Evolutionary conservation across 257 asterid species (phyloP).

Genomic region (Nicotiana paniculata): DNA sequence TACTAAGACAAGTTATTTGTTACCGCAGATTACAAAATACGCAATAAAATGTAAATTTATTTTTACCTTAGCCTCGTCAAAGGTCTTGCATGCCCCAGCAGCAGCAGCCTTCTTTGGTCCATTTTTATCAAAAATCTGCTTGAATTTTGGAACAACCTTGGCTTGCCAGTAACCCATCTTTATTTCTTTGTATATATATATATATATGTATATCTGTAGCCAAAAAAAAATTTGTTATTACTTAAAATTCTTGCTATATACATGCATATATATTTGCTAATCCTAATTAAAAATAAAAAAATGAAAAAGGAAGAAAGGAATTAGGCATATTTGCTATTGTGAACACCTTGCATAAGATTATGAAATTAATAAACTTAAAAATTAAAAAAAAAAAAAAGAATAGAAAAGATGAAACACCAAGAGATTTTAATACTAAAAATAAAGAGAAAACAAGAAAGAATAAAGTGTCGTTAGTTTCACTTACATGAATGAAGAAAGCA

Average conservation of each 20-base stretch:
- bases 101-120: constrained; percentile 52
- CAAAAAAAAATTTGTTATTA: too few species aligned
- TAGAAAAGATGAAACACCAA: too few species aligned
- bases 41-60: not conserved
- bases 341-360: too few species aligned
- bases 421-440: too few species aligned
- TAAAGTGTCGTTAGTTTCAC: not conserved
- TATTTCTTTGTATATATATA: constrained; percentile 7
- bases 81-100: constrained; percentile 59
- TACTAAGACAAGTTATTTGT: not conserved
- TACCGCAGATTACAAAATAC: not conserved
- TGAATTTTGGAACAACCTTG: constrained; percentile 74
- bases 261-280: too few species aligned
- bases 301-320: not conserved
- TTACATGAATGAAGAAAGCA: constrained; percentile 3
- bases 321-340: too few species aligned
- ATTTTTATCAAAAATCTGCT: constrained; percentile 68
- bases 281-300: not conserved
- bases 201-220: not conserved
- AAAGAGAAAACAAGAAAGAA: not conserved
- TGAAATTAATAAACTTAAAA: too few species aligned
- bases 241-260: not conserved
- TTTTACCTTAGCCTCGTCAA: constrained; percentile 70
- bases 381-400: too few species aligned
- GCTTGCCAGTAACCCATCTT: constrained; percentile 77